A percentile compares a stretch with the other conserved stretches of the same genome.
Evolutionary conservation across 2,329 filamentous ascomycete genomes (phyloP).

Genomic region (Neurospora sp.): DNA sequence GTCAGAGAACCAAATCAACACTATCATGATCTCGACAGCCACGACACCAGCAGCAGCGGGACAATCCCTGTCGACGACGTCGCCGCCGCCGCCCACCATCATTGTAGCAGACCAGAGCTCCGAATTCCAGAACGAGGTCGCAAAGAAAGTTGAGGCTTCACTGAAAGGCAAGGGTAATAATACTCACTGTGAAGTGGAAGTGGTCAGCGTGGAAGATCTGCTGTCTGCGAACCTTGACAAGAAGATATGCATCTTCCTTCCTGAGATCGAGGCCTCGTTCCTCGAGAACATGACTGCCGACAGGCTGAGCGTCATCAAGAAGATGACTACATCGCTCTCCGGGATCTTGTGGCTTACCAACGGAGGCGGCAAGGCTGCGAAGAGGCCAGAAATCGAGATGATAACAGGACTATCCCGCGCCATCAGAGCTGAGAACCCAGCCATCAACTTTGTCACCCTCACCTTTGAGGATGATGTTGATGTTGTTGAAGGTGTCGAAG

Average conservation of each 20-base stretch:
- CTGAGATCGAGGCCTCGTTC: conserved; percentile 9
- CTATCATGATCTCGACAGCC: conserved; percentile 1
- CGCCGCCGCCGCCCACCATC: neutral
- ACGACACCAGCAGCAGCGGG: neutral
- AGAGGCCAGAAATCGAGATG: neutral
- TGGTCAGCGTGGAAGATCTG: no score
- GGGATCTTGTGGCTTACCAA: no score
- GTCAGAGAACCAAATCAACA: neutral
- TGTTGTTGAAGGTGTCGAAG: neutral
- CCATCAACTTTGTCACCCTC: neutral
- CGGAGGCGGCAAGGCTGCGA: no score
- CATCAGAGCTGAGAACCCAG: neutral
- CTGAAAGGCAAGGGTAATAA: neutral
- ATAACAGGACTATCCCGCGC: neutral
- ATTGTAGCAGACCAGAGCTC: neutral
- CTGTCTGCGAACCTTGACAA: no score
- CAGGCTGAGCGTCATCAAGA: no score
- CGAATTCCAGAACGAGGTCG: neutral
- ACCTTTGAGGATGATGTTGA: neutral
- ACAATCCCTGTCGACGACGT: no score
- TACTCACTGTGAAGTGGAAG: no score
- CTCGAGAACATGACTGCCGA: conserved; percentile 4
- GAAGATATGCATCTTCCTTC: conserved; percentile 3
- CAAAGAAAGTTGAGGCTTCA: neutral
- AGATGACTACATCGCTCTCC: no score